Evolutionary conservation across 768 basidiomycete genomes (phyloP), one percentile per base, ranked within the genome.

Genomic region (Porpolomopsis calyptriformis): DNA sequence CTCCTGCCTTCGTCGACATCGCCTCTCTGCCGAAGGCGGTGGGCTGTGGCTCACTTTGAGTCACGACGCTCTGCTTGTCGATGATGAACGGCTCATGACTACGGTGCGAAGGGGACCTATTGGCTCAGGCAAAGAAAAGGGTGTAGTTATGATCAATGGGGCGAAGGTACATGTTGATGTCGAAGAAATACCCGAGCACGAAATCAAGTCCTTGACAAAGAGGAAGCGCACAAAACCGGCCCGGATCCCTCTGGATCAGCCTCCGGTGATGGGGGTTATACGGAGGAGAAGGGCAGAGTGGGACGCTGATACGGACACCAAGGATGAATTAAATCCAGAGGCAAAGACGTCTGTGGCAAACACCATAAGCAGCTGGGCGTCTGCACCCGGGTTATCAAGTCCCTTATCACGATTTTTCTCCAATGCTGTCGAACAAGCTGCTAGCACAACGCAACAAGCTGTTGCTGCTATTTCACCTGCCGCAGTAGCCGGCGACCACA

Each of bases 41-140:
- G 96, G 96, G 0, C 63, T 96, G 16, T 99, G 96, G 96, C 62
- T 99, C 22, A 92, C 90, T 0, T 70, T 97, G 55, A 84, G 79
- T 4, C 93, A 98, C 55, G 87, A 94, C 51, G 77, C 79, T 1
- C 61, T 82, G n/a, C 77, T 80, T 52, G 73, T 83, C 4, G 78
- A 80, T 18, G 81, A 87, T 33, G 91, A 93, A 45, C 76, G 82
- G 40, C 66, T 93, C 0, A 64, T 81, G 40, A 74, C 74, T 10
- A 80, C 91, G 49, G 80, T 94, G 6, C 75, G 87, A 16, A 73
- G 81, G 22, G 86, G 82, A 1, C 78, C 82, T 0, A 29, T 18
- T 22, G 46, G 16, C 10, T 11, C 27, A 12, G 74, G 76, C 46
- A 82, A 79, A 63, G 88, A 90, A 62, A 89, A 83, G 57, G 84